phyloP scores from a whole-genome alignment of 2,329 filamentous ascomycete species.

The Bretziella fagacearum region DNA sequence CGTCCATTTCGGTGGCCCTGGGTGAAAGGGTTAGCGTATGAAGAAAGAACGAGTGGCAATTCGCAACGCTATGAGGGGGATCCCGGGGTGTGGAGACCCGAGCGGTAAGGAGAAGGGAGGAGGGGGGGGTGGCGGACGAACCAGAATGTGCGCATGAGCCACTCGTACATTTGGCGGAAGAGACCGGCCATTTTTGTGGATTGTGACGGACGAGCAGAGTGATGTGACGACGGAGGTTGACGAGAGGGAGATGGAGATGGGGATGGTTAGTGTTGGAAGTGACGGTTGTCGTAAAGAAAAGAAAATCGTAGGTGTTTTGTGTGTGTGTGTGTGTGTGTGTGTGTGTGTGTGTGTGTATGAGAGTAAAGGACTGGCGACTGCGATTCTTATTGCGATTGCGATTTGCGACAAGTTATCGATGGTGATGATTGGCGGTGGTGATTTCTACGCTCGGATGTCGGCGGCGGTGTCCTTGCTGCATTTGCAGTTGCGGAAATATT shows the following conservation, averaged over 20 bases:
- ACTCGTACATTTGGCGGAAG: slow-evolving; percentile 93
- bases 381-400: no score
- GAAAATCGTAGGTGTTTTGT: no score
- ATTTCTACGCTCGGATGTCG: no score
- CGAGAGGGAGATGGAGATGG: not conserved
- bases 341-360: no score
- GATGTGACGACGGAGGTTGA: slow-evolving; percentile 19
- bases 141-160: slow-evolving; percentile 96
- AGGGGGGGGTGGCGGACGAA: slow-evolving; percentile 31
- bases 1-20: slow-evolving; percentile 98
- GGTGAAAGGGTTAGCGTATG: not conserved
- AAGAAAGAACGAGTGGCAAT: slow-evolving; percentile 1
- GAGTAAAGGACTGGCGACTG: no score
- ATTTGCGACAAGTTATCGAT: no score
- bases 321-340: no score
- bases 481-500: no score
- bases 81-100: not conserved
- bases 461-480: no score
- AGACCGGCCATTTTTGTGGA: slow-evolving; percentile 84
- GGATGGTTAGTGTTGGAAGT: slow-evolving; percentile 15
- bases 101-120: not conserved
- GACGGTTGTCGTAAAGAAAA: no score
- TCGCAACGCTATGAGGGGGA: not conserved
- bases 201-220: no score
- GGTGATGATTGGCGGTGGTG: no score